Evolutionary conservation across 805 yeast species (phyloP), one percentile per base, ranked within the genome.

Genomic region (Zygoascus bituminiphila): DNA sequence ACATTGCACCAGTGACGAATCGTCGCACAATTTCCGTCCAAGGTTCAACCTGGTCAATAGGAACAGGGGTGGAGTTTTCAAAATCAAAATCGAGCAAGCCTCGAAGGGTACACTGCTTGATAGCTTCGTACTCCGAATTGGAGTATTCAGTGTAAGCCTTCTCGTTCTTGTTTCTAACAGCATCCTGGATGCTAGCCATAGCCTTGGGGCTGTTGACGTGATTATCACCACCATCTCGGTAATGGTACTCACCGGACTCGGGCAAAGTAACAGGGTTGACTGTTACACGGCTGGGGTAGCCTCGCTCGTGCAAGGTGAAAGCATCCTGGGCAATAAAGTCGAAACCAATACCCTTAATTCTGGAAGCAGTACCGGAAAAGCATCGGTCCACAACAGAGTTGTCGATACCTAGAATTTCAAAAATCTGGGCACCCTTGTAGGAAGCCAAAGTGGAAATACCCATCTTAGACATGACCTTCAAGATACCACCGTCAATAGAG

Each of bases 1-100:
- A 89, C 98, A 91, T 91, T 46, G 98, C 98, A 72, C 98, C 98
- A n/a, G 98, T 89, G 55, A 89, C 89, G 65, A 93, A 93, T 61
- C 98, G 79, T 60, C 96, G 82, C 29, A 89, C 98, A 66, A 91
- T 91, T 67, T 91, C 98, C 33, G 98, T 93, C 98, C 98, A 91
- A 41, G 98, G 98, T 73, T 91, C 98, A 57, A 91, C 98, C 71
- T 93, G 98, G 62, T 91, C 98, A 54, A 91, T 71, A 49, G 98
- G 97, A 47, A 91, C 93, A 4, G 89, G 77, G 3, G 73, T 74
- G 0, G 88, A 75, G 55, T 63, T 66, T 40, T 79, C 84, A 62
- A 70, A 88, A 68, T 93, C 97, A 63, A 91, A 83, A 68, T 93
- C 98, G 48, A 91, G 77, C 61, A 91, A 71, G 37, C 98, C 98